phyloP scores from a whole-genome alignment of 2,329 filamentous ascomycete species.

The Ceratocystis destructans region DNA sequence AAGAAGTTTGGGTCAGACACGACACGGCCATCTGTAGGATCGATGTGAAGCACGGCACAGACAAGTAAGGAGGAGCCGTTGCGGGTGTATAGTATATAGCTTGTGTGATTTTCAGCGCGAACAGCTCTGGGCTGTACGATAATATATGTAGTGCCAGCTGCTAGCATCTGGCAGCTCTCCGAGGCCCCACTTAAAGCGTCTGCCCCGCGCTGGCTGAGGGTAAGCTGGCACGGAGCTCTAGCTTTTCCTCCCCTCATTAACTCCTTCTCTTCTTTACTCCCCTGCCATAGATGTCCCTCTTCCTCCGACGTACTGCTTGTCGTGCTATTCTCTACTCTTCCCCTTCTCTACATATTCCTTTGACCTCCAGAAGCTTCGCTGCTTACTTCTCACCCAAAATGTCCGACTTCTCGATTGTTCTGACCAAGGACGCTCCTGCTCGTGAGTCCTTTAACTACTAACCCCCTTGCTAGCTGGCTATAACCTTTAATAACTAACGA shows the following conservation, averaged over 20 bases:
- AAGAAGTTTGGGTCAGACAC: constrained; percentile 38
- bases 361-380: constrained; percentile 10
- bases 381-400: constrained; percentile 12
- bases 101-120: background rate
- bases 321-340: background rate
- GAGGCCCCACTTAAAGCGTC: constrained; percentile 6
- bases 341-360: background rate
- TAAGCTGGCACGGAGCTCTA: constrained; percentile 15
- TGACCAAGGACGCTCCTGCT: constrained; percentile 45
- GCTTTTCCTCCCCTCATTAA: background rate
- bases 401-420: constrained; percentile 29
- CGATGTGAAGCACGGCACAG: background rate
- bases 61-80: background rate
- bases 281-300: constrained; percentile 8
- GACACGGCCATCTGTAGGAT: constrained; percentile 17
- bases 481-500: background rate
- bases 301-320: constrained; percentile 6
- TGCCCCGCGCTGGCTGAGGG: constrained; percentile 10
- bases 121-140: background rate
- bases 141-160: background rate
- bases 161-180: background rate
- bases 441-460: constrained; percentile 31
- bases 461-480: too few relatives aligned
- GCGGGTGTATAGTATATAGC: background rate
- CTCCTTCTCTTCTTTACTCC: background rate